Conservation (phyloP, 225 moss, liverwort and hornwort species). For the Pseudoscleropodium purum region DNA sequence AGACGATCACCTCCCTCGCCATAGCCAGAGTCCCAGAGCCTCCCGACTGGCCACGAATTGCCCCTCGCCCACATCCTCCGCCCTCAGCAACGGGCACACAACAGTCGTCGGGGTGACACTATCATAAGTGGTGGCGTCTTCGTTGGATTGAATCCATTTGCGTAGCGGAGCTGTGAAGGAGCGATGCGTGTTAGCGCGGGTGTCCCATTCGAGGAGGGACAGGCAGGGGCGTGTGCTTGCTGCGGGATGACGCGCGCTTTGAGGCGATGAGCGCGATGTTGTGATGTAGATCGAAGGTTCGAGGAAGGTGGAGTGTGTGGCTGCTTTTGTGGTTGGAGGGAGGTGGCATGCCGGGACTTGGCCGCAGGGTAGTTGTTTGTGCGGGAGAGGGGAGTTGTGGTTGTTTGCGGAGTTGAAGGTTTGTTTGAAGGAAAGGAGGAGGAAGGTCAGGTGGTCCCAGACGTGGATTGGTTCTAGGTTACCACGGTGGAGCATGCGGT, state of each 20-base stretch:
- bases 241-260: not conserved
- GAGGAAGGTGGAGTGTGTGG: not conserved
- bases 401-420: not conserved
- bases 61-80: too few relatives aligned
- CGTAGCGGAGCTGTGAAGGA: not conserved
- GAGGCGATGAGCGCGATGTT: not conserved
- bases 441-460: not conserved
- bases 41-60: not conserved
- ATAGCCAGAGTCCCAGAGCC: not conserved
- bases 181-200: conserved; percentile 14
- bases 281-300: conserved; percentile 24
- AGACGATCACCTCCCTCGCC: not conserved
- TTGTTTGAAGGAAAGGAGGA: not conserved
- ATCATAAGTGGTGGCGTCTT: not conserved
- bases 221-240: not conserved
- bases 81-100: not conserved
- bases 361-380: not conserved
- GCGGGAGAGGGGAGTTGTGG: not conserved
- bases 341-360: not conserved
- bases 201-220: not conserved
- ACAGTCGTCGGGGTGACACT: not conserved
- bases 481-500: conserved; percentile 12
- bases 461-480: not conserved
- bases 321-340: not conserved
- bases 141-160: not conserved